A percentile compares a stretch with the other conserved stretches of the same genome.
Conservation (phyloP, 2,329 filamentous ascomycete species). For the Penicillium sp. region DNA sequence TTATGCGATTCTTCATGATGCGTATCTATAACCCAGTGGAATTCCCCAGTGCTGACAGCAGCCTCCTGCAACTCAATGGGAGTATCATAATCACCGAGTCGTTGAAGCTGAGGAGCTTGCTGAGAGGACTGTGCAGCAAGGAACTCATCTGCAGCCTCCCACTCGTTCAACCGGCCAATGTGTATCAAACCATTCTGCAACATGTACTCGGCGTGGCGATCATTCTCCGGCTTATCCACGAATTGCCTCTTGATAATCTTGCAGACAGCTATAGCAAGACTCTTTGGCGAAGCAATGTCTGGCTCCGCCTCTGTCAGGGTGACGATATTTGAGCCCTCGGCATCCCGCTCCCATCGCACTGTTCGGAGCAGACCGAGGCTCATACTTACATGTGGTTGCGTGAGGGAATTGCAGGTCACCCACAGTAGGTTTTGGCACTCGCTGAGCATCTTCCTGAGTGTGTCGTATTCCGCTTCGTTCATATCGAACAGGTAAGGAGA, state of each 20-base stretch:
- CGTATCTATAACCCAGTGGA: conserved; percentile 8
- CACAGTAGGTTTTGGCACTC: conserved; percentile 14
- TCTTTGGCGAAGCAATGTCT: not conserved
- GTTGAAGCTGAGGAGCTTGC: not conserved
- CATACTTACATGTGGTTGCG: conserved; percentile 10
- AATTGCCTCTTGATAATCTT: conserved; percentile 17
- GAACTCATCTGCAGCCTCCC: conserved; percentile 12
- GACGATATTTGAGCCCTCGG: conserved; percentile 19
- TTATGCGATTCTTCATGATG: not conserved
- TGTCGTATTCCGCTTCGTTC: not conserved
- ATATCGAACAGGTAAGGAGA: conserved; percentile 1
- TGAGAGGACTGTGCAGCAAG: conserved; percentile 8
- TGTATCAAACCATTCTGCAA: conserved; percentile 11
- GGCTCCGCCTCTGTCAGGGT: conserved; percentile 6
- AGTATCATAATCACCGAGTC: conserved; percentile 1
- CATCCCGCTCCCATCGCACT: conserved; percentile 19
- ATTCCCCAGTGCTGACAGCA: not conserved
- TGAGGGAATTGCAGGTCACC: conserved; percentile 6
- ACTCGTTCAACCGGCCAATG: conserved; percentile 17
- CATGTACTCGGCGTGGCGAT: conserved; percentile 20
- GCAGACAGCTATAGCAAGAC: not conserved
- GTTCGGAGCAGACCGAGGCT: conserved; percentile 20
- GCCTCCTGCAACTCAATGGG: conserved; percentile 7
- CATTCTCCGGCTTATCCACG: not conserved
- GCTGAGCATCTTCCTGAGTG: conserved; percentile 8